phyloP scores from a whole-genome alignment of 495 filamentous ascomycete genomes.

The Penicillium robsamsonii region DNA sequence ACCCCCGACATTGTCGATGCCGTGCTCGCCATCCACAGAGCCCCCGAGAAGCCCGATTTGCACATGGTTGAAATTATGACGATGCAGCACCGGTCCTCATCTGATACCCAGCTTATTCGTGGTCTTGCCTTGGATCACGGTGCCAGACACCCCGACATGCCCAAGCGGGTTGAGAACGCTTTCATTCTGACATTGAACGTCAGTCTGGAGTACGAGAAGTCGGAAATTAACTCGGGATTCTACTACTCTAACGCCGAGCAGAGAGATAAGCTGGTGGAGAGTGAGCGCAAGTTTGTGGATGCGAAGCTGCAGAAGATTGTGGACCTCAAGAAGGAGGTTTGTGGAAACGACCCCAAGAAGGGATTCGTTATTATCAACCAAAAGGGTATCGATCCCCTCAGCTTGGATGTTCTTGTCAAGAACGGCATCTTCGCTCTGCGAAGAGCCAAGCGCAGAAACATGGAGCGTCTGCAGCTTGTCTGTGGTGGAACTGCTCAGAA shows the following conservation, averaged over 20 bases:
- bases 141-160: slow-evolving; percentile 97
- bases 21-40: slow-evolving; percentile 86
- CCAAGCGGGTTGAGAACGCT: slow-evolving; percentile 91
- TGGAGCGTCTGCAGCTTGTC: slow-evolving; percentile 94
- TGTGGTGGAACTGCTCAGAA: slow-evolving; percentile 91
- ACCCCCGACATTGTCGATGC: slow-evolving; percentile 94
- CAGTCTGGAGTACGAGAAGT: slow-evolving; percentile 97
- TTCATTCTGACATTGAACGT: slow-evolving; percentile 95
- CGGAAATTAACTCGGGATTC: slow-evolving; percentile 98
- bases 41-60: slow-evolving; percentile 88
- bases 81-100: slow-evolving; percentile 96
- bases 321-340: slow-evolving; percentile 96
- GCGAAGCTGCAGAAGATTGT: slow-evolving; percentile 97
- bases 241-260: slow-evolving; percentile 98
- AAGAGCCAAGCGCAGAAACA: slow-evolving; percentile 94
- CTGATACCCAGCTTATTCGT: slow-evolving; percentile 92
- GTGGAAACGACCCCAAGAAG: slow-evolving; percentile 91
- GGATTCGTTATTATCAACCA: slow-evolving; percentile 98
- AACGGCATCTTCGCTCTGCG: slow-evolving; percentile 94
- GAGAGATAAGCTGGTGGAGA: slow-evolving; percentile 95
- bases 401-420: slow-evolving; percentile 92
- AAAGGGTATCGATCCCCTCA: slow-evolving; percentile 97
- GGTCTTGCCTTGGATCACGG: slow-evolving; percentile 94
- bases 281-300: slow-evolving; percentile 92
- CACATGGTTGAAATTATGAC: slow-evolving; percentile 99